Evolutionary conservation across 805 yeast genomes (phyloP).

Genomic region (Wickerhamiella azyma): DNA sequence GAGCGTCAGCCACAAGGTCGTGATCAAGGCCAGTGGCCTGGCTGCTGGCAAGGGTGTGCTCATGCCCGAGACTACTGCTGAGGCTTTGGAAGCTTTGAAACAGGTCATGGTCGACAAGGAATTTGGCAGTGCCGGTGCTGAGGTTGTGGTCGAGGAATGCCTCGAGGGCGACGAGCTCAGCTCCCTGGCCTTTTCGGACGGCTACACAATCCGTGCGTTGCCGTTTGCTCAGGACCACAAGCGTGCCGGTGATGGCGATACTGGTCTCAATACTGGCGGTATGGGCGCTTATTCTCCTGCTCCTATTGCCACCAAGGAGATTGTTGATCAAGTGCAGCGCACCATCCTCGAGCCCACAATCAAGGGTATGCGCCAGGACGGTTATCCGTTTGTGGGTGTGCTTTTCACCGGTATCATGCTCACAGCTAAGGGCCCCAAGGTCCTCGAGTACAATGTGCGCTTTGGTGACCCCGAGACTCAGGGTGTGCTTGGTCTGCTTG

Average conservation of each 20-base stretch:
- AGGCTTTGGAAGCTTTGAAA: conserved; percentile 71
- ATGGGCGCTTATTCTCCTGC: conserved; percentile 99
- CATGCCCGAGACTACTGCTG: conserved; percentile 72
- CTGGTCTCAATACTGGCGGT: conserved; percentile 96
- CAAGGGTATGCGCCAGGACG: conserved; percentile 92
- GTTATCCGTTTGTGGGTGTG: conserved; percentile 90
- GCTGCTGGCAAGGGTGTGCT: conserved; percentile 99
- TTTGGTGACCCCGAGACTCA: conserved; percentile 99
- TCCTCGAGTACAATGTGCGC: conserved; percentile 91
- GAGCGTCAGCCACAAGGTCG: conserved; percentile 57
- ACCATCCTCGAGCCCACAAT: conserved; percentile 81
- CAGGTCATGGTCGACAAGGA: conserved; percentile 81
- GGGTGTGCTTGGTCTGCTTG: conserved; percentile 79
- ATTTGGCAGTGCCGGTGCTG: conserved; percentile 90
- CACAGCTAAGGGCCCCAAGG: conserved; percentile 80
- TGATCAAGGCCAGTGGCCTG: conserved; percentile 91
- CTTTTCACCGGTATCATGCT: conserved; percentile 92
- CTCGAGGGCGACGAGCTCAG: conserved; percentile 95
- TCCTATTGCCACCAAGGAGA: conserved; percentile 73
- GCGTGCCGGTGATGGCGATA: conserved; percentile 84
- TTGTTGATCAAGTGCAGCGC: conserved; percentile 56
- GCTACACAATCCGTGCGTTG: conserved; percentile 75
- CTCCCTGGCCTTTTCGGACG: conserved; percentile 82
- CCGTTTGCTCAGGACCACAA: conserved; percentile 99
- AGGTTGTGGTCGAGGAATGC: conserved; percentile 89